Conservation (phyloP, 345 rosid genomes). For the Gossypium raimondii region DNA sequence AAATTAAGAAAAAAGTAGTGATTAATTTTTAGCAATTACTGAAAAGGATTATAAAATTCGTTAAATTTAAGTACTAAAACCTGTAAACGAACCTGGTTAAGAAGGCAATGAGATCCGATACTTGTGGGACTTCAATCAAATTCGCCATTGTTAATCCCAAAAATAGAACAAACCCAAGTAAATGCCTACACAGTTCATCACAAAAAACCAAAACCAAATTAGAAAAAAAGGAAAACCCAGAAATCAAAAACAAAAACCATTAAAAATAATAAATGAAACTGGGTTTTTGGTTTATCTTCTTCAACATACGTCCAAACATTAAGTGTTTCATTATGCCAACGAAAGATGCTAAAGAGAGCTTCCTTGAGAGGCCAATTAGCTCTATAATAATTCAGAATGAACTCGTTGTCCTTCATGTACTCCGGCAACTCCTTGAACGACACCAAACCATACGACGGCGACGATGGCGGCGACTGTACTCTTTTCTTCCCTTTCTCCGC, state of each 20-base stretch:
- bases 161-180: constrained; percentile 74
- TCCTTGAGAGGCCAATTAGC: constrained; percentile 71
- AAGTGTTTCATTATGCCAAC: constrained; percentile 87
- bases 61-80: not conserved
- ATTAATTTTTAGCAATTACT: not conserved
- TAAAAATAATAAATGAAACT: not conserved
- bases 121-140: constrained; percentile 40
- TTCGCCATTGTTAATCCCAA: constrained; percentile 64
- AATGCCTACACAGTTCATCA: constrained; percentile 48
- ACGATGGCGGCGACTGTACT: constrained; percentile 23
- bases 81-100: constrained; percentile 34
- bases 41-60: not conserved
- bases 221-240: not conserved
- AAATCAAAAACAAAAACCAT: not conserved
- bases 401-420: constrained; percentile 88
- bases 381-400: constrained; percentile 56
- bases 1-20: not conserved
- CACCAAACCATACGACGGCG: constrained; percentile 26
- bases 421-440: constrained; percentile 72
- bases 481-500: not conserved
- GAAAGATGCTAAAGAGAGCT: constrained; percentile 70
- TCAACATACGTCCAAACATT: constrained; percentile 85
- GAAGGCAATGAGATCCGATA: constrained; percentile 47
- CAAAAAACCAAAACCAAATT: not conserved
- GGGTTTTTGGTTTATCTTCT: no score